Evolutionary conservation across 495 filamentous ascomycete genomes (phyloP).

Genomic region (Hyphodiscus hymeniophilus): DNA sequence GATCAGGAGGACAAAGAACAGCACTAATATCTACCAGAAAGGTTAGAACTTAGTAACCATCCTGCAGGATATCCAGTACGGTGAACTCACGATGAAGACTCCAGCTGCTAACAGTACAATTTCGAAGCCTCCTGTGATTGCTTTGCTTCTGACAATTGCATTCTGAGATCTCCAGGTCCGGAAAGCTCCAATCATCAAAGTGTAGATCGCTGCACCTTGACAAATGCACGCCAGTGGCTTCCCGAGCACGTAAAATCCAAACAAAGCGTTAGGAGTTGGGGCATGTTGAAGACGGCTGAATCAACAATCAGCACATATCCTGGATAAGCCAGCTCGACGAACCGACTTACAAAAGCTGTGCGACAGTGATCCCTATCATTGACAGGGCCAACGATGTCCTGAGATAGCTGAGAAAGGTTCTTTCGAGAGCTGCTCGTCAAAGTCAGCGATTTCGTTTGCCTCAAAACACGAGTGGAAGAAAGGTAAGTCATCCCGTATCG

Average conservation of each 20-base stretch:
- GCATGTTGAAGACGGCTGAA: slow-evolving; percentile 41
- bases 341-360: slow-evolving; percentile 52
- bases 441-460: slow-evolving; percentile 1
- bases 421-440: slow-evolving; percentile 53
- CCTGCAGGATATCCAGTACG: not conserved
- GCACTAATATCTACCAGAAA: slow-evolving; percentile 15
- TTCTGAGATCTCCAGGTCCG: slow-evolving; percentile 65
- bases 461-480: not conserved
- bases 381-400: slow-evolving; percentile 63
- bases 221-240: slow-evolving; percentile 56
- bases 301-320: slow-evolving; percentile 7
- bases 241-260: slow-evolving; percentile 56
- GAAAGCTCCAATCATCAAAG: slow-evolving; percentile 48
- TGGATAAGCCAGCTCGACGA: slow-evolving; percentile 21
- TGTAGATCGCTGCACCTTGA: slow-evolving; percentile 47
- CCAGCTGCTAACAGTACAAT: slow-evolving; percentile 44
- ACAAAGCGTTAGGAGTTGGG: slow-evolving; percentile 25
- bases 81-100: slow-evolving; percentile 39
- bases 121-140: slow-evolving; percentile 62
- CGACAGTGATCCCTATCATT: slow-evolving; percentile 55
- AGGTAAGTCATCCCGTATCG: slow-evolving; percentile 6
- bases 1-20: slow-evolving; percentile 24
- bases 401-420: slow-evolving; percentile 72
- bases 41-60: not conserved
- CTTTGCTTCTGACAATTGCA: slow-evolving; percentile 56